These are phyloP conservation scores for Gloeophyllum trabeum DNA, from an alignment of 768 basidiomycete species.

Conservation along the genomic window DNA sequence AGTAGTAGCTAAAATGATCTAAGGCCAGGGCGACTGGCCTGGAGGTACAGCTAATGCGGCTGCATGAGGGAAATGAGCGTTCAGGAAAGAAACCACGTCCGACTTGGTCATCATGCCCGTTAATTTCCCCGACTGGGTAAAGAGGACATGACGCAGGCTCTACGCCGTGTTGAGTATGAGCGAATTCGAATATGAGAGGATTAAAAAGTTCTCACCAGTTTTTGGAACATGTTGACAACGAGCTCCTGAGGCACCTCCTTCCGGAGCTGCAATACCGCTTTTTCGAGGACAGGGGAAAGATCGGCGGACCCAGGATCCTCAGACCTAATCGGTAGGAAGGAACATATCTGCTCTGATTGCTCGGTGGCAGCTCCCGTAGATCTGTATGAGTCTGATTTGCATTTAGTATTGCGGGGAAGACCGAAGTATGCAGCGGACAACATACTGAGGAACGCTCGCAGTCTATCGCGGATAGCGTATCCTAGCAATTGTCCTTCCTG, in stretches of 20 bases:
- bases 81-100: conserved; percentile 51
- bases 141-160: conserved; percentile 61
- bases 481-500: conserved; percentile 41
- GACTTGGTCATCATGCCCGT: conserved; percentile 60
- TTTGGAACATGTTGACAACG: conserved; percentile 67
- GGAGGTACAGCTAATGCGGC: conserved; percentile 8
- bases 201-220: conserved; percentile 30
- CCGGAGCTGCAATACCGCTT: conserved; percentile 48
- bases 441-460: conserved; percentile 26
- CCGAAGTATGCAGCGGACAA: background rate
- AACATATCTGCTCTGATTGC: too few species aligned
- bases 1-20: too few species aligned
- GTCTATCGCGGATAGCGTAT: conserved; percentile 46
- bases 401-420: too few species aligned
- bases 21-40: too few species aligned
- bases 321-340: too few species aligned
- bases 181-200: conserved; percentile 4
- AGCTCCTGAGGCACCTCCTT: conserved; percentile 63
- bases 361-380: too few species aligned
- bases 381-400: too few species aligned
- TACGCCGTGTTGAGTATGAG: conserved; percentile 12
- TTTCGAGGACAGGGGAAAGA: conserved; percentile 24
- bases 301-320: conserved; percentile 9
- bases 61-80: conserved; percentile 45
- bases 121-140: conserved; percentile 47